A percentile compares a stretch with the other conserved stretches of the same genome.
phyloP scores from a whole-genome alignment of 2,329 filamentous ascomycete genomes.

The Cladophialophora yegresii region DNA sequence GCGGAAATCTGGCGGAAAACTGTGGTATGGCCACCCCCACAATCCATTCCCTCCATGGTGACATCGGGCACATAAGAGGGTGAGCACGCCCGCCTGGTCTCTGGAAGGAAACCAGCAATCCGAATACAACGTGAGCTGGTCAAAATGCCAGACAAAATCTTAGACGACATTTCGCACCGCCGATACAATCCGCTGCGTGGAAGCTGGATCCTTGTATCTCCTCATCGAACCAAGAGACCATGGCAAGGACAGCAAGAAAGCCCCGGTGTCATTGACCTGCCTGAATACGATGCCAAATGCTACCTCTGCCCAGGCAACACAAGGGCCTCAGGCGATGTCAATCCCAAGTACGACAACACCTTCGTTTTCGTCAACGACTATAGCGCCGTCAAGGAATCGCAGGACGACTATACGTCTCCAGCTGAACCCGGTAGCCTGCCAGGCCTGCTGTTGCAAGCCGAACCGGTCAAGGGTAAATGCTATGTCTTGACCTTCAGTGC shows the following conservation, averaged over 20 bases:
- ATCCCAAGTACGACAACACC: constrained; percentile 81
- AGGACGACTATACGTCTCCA: constrained; percentile 68
- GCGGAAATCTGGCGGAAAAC: constrained; percentile 5
- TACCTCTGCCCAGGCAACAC: constrained; percentile 93
- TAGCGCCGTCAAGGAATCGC: constrained; percentile 91
- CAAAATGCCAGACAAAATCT: constrained; percentile 70
- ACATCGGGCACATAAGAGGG: neutral
- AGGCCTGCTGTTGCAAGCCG: constrained; percentile 74
- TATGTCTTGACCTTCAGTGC: constrained; percentile 95
- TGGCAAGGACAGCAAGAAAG: constrained; percentile 89
- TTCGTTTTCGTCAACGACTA: constrained; percentile 98
- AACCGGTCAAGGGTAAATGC: constrained; percentile 90
- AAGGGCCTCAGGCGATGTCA: constrained; percentile 80
- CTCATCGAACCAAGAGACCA: constrained; percentile 92
- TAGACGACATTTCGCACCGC: constrained; percentile 95
- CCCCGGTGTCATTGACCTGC: constrained; percentile 67
- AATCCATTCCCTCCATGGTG: neutral
- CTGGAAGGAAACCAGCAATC: neutral
- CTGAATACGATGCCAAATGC: constrained; percentile 85
- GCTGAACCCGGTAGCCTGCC: constrained; percentile 59
- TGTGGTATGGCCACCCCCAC: neutral
- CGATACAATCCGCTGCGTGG: constrained; percentile 90
- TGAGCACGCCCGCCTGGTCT: neutral
- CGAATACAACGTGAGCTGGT: neutral
- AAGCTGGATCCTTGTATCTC: constrained; percentile 91